Conservation (phyloP, 805 yeast genomes). For the Ogataea methanolica region DNA sequence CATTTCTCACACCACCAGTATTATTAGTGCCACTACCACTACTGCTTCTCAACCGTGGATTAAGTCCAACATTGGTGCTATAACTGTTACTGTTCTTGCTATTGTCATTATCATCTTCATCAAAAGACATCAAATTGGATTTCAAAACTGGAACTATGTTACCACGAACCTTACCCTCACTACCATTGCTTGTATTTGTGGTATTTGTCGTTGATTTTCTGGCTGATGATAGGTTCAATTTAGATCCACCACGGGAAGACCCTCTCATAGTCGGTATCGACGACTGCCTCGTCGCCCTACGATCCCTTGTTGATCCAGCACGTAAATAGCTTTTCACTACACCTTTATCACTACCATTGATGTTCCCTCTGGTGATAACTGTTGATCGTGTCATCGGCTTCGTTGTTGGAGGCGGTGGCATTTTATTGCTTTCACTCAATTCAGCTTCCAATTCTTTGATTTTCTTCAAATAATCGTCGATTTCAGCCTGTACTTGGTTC, state of each 20-base stretch:
- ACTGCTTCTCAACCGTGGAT: too few species aligned
- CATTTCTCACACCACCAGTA: neutral
- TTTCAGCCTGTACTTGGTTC: conserved; percentile 14
- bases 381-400: neutral
- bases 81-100: neutral
- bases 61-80: neutral
- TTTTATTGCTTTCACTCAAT: conserved; percentile 9
- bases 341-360: too few species aligned
- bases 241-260: neutral
- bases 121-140: too few species aligned
- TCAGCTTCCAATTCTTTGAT: conserved; percentile 10
- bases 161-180: neutral
- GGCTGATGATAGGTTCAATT: conserved; percentile 16
- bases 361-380: neutral
- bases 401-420: conserved; percentile 23
- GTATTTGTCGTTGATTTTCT: conserved; percentile 3
- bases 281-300: neutral
- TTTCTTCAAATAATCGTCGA: conserved; percentile 11
- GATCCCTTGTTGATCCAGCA: neutral
- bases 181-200: neutral
- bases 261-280: neutral
- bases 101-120: too few species aligned
- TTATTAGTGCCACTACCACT: neutral
- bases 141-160: too few species aligned
- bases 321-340: neutral